Evolutionary conservation across 106 monocot species (phyloP).

Genomic region (Ottelia alismoides): DNA sequence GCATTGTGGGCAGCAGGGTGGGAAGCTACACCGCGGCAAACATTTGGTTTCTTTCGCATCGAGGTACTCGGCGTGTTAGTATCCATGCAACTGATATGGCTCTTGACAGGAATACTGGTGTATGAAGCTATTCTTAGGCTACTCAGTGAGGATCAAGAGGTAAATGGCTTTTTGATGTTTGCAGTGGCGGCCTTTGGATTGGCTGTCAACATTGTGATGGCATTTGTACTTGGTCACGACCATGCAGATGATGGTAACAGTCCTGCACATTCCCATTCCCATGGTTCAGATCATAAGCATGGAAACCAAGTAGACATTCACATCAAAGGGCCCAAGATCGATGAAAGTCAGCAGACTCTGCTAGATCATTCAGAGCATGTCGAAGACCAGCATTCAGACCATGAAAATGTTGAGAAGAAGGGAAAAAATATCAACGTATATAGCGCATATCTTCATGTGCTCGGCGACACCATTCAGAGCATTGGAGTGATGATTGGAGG

Average conservation of each 20-base stretch:
- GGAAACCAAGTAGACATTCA: not conserved
- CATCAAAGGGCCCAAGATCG: not conserved
- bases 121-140: constrained; percentile 5
- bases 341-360: too few species aligned
- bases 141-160: not conserved
- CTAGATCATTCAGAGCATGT: too few species aligned
- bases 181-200: constrained; percentile 5
- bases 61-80: constrained; percentile 8
- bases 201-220: constrained; percentile 5
- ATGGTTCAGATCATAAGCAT: not conserved
- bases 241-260: too few species aligned
- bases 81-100: constrained; percentile 15
- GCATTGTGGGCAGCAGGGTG: constrained; percentile 9
- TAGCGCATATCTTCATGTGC: constrained; percentile 69
- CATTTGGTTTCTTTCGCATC: constrained; percentile 12
- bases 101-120: constrained; percentile 8
- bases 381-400: too few species aligned
- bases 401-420: too few species aligned
- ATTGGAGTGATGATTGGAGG: constrained; percentile 77
- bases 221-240: constrained; percentile 8
- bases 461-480: constrained; percentile 71
- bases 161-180: constrained; percentile 7
- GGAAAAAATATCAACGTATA: constrained; percentile 57
- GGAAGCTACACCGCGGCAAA: constrained; percentile 10
- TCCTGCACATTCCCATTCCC: too few species aligned